A percentile compares a stretch with the other conserved stretches of the same genome.
Conservation (phyloP, 345 rosid genomes). For the Odontarrhena argentea region DNA sequence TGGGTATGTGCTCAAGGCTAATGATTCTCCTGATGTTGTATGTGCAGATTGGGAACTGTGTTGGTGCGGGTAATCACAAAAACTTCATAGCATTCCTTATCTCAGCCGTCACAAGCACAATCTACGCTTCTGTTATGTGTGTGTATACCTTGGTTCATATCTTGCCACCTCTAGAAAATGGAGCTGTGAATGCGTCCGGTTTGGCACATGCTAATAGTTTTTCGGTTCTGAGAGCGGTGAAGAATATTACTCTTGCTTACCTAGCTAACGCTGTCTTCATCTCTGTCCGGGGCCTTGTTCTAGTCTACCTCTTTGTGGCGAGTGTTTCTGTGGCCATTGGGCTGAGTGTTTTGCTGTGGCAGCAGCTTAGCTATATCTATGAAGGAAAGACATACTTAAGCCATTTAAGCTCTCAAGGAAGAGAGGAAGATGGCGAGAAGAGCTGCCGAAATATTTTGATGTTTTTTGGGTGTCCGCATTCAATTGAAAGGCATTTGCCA, state of each 20-base stretch:
- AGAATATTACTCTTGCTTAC: conserved; percentile 53
- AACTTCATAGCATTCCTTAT: conserved; percentile 68
- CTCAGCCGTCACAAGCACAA: conserved; percentile 57
- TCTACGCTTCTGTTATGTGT: conserved; percentile 53
- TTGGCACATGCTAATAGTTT: conserved; percentile 31
- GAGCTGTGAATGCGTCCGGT: conserved; percentile 31
- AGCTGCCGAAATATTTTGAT: conserved; percentile 67
- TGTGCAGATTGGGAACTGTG: conserved; percentile 94
- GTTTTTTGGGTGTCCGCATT: conserved; percentile 70
- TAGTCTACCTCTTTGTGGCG: conserved; percentile 71
- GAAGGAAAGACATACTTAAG: conserved; percentile 76
- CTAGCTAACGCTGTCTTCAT: conserved; percentile 54
- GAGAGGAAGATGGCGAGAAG: conserved; percentile 49
- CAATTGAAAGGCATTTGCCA: conserved; percentile 56
- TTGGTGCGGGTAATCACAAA: conserved; percentile 84
- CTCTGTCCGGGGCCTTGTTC: conserved; percentile 68
- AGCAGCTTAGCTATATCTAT: conserved; percentile 77
- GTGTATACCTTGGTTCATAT: conserved; percentile 48
- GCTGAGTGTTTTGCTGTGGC: conserved; percentile 75
- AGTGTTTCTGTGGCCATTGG: conserved; percentile 76
- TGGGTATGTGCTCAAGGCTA: conserved; percentile 9
- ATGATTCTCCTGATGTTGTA: conserved; percentile 6
- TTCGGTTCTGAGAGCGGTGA: conserved; percentile 45
- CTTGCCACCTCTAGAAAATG: conserved; percentile 53
- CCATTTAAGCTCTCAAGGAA: conserved; percentile 61